Conservation (phyloP, 106 monocot species). For the Acanthochlamys bracteata region DNA sequence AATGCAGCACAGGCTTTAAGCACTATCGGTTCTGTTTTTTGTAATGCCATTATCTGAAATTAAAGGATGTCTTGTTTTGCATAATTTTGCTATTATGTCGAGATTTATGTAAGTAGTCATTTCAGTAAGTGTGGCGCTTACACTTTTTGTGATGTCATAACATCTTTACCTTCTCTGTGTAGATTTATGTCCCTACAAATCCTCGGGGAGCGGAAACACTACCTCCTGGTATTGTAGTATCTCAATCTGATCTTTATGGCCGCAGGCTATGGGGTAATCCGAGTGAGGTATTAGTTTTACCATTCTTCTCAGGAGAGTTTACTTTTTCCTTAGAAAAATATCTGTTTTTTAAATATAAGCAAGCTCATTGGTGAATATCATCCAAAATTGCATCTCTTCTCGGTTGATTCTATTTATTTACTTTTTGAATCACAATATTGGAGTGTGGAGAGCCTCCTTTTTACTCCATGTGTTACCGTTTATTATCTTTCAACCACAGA, state of each 20-base stretch:
- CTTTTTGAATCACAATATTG: too few species aligned
- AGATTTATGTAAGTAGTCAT: background rate
- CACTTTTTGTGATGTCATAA: background rate
- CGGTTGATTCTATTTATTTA: too few species aligned
- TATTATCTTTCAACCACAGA: too few species aligned
- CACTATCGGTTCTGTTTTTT: too few species aligned
- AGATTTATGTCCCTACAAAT: conserved; percentile 10
- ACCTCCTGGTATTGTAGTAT: conserved; percentile 8
- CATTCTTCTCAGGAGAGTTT: background rate
- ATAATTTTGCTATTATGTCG: background rate
- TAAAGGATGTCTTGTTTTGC: too few species aligned
- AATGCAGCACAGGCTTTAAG: too few species aligned
- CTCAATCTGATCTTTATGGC: conserved; percentile 4
- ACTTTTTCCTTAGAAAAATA: background rate
- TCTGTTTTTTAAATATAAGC: background rate
- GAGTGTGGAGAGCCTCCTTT: too few species aligned
- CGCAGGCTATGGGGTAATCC: conserved; percentile 10
- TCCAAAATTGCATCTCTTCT: too few species aligned
- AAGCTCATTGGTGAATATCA: too few species aligned
- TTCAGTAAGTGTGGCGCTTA: background rate
- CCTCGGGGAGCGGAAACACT: conserved; percentile 7
- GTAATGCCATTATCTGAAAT: too few species aligned
- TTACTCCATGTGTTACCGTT: too few species aligned
- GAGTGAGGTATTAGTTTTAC: conserved; percentile 8
- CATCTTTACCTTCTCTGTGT: background rate